Evolutionary conservation across 2,329 filamentous ascomycete genomes (phyloP).

Genomic region (Xylariaceae sp.): DNA sequence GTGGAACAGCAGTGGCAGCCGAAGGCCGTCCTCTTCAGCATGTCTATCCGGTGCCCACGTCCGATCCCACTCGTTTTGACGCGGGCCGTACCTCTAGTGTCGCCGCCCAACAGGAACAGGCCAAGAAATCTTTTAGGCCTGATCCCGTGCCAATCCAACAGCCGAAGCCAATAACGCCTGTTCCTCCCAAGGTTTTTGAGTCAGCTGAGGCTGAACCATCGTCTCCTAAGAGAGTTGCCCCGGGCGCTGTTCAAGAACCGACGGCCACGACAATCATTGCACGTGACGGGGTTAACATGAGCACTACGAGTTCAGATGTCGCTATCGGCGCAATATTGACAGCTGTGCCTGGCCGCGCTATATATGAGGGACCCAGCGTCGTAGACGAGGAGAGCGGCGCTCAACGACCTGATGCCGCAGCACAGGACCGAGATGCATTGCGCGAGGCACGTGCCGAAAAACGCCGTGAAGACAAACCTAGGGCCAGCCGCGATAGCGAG

Average conservation of each 20-base stretch:
- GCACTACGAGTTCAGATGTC: constrained; percentile 42
- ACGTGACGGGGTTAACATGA: constrained; percentile 44
- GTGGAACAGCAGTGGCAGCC: constrained; percentile 32
- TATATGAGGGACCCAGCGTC: constrained; percentile 27
- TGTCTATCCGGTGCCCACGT: constrained; percentile 61
- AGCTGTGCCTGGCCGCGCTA: constrained; percentile 31
- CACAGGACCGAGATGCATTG: constrained; percentile 26
- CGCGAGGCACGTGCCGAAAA: constrained; percentile 23
- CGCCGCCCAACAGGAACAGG: constrained; percentile 36
- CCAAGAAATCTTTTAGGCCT: constrained; percentile 43
- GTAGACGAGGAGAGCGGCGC: constrained; percentile 32
- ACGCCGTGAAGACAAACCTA: constrained; percentile 20
- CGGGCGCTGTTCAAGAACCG: constrained; percentile 37
- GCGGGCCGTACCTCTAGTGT: constrained; percentile 46
- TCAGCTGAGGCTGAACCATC: constrained; percentile 37
- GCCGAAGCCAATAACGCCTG: constrained; percentile 71
- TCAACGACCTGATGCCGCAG: constrained; percentile 16
- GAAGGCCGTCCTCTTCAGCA: constrained; percentile 48
- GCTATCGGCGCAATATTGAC: constrained; percentile 46
- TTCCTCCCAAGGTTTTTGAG: constrained; percentile 64
- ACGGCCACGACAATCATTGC: constrained; percentile 44
- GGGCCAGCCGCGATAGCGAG: constrained; percentile 16
- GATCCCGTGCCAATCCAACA: constrained; percentile 71
- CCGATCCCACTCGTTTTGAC: constrained; percentile 60
- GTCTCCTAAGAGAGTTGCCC: constrained; percentile 32